Percentiles rank a stretch among this genome's conserved stretches.
These are phyloP conservation scores for Isochrysis galbana DNA, from an alignment of 78 protist genomes.

Conservation along the genomic window DNA sequence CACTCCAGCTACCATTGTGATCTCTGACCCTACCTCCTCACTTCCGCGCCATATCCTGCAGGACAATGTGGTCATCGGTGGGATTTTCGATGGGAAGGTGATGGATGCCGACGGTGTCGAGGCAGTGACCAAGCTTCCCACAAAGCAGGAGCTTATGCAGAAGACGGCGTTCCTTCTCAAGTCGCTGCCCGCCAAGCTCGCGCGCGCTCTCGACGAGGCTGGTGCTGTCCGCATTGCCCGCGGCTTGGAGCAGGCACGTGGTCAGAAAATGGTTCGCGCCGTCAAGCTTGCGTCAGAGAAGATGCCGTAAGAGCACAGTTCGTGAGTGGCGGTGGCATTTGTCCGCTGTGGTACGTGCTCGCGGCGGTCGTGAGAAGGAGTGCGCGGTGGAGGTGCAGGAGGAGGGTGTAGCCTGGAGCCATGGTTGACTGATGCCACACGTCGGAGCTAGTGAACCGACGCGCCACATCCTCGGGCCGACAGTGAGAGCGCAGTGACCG, in stretches of 20 bases:
- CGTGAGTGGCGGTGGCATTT: no score
- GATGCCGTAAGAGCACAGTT: background rate
- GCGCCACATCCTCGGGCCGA: no score
- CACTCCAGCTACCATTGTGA: background rate
- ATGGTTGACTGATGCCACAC: no score
- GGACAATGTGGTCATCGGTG: background rate
- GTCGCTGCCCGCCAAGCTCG: background rate
- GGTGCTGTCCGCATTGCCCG: background rate
- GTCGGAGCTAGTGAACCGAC: no score
- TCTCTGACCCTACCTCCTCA: background rate
- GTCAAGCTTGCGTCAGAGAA: background rate
- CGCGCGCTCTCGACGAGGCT: background rate
- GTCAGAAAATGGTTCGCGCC: background rate
- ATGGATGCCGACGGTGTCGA: background rate
- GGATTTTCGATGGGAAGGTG: background rate
- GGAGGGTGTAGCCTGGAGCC: no score
- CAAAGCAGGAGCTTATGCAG: conserved; percentile 9
- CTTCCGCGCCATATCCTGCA: background rate
- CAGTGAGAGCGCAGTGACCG: no score
- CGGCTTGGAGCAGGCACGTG: background rate
- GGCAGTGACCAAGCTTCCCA: background rate
- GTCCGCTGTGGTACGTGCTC: no score
- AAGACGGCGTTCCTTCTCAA: background rate
- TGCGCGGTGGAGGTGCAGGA: no score
- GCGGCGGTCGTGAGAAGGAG: no score